Base-by-base conservation (phyloP, 768 basidiomycete species). In the Chlorophyllum brunneum region DNA sequence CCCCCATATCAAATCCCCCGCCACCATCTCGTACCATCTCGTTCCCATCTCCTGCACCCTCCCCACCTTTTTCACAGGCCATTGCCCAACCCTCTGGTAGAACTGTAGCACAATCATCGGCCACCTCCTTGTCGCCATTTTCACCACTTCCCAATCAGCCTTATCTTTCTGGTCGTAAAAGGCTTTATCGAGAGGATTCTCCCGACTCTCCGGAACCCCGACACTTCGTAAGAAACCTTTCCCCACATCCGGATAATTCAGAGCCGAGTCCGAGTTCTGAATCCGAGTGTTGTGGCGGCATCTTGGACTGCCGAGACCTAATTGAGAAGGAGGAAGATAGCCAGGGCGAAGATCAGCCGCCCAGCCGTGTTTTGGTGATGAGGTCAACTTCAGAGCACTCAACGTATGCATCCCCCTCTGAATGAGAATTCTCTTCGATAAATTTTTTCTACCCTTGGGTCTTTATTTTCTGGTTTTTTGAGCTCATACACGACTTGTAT, bases 211-310 rank as follows among this genome's bases (percentile, higher is more conserved):
- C 53, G 23, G 40, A 31, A 39, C 27, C 18, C 5, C 18, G 36
- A 31, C 51, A n/a, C 16, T 39, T 39, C 27, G 29, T 23, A 10
- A 23, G 20, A 13, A 42, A 46, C 48, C 53, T 11, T 33, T 47
- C 15, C 7, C 29, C 51, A 16, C 30, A 20, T 29, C 50, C 6
- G 34, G 29, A 38, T 22, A 47, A 44, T 6, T 30, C 30, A 16
- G 59, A 54, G 20, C 58, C 60, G n/a, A 64, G 61, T 33, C 57
- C 59, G 27, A 73, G 64, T 54, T 58, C 58, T 16, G 66, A 61
- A 20, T 65, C 70, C 5, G 75, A 79, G 18, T 79, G 77, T 62
- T 78, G 77, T 59, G 78, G 75, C 31, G 78, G 79, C 6, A 68
- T 77, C 24, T 44, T 81, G 45, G 78, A 80, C 58, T 79, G 78